Base-by-base conservation (phyloP, 73 alveolate genomes). In the Paramecium tetraurelia region DNA sequence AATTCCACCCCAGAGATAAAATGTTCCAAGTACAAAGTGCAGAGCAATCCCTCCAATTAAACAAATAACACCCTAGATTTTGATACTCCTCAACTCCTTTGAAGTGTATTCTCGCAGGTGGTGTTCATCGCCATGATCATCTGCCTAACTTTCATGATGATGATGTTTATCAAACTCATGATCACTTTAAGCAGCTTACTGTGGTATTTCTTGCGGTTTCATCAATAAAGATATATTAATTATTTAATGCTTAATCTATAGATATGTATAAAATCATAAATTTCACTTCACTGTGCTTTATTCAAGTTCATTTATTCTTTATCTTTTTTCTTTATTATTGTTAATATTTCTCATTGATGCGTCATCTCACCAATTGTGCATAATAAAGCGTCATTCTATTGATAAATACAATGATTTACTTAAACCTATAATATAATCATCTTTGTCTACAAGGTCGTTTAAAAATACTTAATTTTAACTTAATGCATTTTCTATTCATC, bases 1-100 rank as follows among this genome's bases (percentile, higher is more conserved):
- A n/a, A 80, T 80, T 80, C 90, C 90, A 38, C 90, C 90, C 90
- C 90, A 80, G 2, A 80, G 57, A 46, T 80, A 80, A 35, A 80
- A 80, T 22, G 90, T 80, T 43, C 90, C 90, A 5, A 80, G 76
- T 40, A 80, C 90, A 44, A 80, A 44, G 33, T 80, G 90, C 3
- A 80, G 11, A 5, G 90, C 46, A 22, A 41, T 44, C 5, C 90
- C 90, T 11, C 90, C 90, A 80, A 80, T 48, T 63, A 80, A 24
- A 46, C 90, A 80, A 5, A 80, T 9, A 8, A 44, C 57, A 14
- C 90, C 90, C 24, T 48, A 18, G 10, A 80, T 80, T 24, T 80
- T 41, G 9, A 80, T 80, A 12, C 76, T 24, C 14, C 75, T 21
- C 29, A 80, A 20, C n/a, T 80, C 90, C 14, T 80, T 80, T 24